phyloP scores from a whole-genome alignment of 225 moss, liverwort and hornwort genomes.

The Ulota crispa region DNA sequence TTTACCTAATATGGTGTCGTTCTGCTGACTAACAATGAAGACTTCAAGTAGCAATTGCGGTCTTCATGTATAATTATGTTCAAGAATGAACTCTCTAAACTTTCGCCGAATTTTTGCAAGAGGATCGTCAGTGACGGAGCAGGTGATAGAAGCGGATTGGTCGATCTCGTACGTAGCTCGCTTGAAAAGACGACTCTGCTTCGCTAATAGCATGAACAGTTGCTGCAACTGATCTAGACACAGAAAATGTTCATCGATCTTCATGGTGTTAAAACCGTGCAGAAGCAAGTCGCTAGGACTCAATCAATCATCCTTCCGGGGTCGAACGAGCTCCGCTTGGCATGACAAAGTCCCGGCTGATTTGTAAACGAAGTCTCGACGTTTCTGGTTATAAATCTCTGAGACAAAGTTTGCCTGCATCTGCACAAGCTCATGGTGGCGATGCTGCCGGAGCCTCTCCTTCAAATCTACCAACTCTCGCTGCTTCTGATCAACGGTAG shows the following conservation, averaged over 20 bases:
- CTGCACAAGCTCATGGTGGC: slow-evolving; percentile 19
- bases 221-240: neutral
- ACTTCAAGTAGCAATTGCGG: neutral
- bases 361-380: slow-evolving; percentile 39
- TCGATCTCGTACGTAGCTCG: neutral
- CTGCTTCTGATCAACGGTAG: slow-evolving; percentile 1
- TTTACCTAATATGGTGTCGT: no score
- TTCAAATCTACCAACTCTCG: neutral
- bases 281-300: neutral
- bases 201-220: no score
- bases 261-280: neutral
- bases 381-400: slow-evolving; percentile 19
- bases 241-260: neutral
- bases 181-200: neutral
- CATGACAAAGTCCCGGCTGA: slow-evolving; percentile 25
- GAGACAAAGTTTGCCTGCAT: slow-evolving; percentile 34
- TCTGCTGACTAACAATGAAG: no score
- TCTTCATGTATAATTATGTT: neutral
- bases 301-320: neutral
- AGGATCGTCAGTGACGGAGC: neutral
- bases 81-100: neutral
- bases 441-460: neutral
- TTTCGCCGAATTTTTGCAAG: no score
- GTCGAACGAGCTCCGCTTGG: slow-evolving; percentile 30
- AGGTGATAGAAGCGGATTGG: neutral